Base-by-base conservation (phyloP, 192 early-diverging fungal species). In the Dispira simplex region DNA sequence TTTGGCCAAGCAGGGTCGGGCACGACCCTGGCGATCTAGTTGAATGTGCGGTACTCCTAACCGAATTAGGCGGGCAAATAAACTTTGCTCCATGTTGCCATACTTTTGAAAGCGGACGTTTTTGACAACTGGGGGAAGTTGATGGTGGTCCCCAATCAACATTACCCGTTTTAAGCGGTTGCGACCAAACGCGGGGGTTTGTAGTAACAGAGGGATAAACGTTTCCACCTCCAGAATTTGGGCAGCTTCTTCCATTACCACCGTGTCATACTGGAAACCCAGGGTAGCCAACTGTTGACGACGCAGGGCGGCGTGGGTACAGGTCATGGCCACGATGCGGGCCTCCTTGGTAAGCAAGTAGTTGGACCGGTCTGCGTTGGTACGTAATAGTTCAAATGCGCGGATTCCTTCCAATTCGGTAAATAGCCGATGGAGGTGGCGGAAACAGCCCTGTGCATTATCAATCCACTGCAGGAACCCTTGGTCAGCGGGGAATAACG, bases 241-340 rank as follows among this genome's bases (percentile, higher is more conserved):
- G 13, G 90, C 95, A 0, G 92, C 86, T 70, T 99, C 97, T 75
- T 99, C 97, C 87, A 99, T 93, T 27, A 99, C 79, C 18, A 99
- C 85, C 53, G 81, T 92, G 66, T 97, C 91, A 71, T 92, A 97
- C 62, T 91, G 86, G 84, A 99, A 94, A 13, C 93, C 90, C 44
- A 97, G 77, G 14, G 75, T 70, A n/a, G 87, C 77, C 10, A 99
- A 73, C 70, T 97, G 95, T 2, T 81, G 75, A 39, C 90, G 78
- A 66, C 92, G 91, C 46, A 99, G 78, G 8, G 95, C 90, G 13
- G 93, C 93, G 67, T 98, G 90, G 0, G 93, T 97, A 72, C 92
- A 95, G 0, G 97, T 99, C 88, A 99, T 90, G 25, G 93, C 95
- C 62, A 98, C 87, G 23, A 99, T 92, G 63, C 88, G 85, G 45